phyloP scores from a whole-genome alignment of 345 rosid genomes.

The Populus tremula region DNA sequence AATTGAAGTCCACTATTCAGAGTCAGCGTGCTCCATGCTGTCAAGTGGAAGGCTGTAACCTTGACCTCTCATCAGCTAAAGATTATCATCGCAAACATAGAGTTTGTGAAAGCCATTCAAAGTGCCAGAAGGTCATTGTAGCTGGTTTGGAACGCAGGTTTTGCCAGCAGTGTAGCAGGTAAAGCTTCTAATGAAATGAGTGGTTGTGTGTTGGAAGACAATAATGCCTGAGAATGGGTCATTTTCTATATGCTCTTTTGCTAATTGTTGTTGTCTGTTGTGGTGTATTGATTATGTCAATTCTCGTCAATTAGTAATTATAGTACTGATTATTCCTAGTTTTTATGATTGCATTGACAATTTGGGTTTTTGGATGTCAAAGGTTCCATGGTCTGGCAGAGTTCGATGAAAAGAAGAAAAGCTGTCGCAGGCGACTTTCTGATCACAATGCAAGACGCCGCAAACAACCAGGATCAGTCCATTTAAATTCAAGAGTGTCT shows the following conservation, averaged over 20 bases:
- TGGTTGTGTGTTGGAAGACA: not conserved
- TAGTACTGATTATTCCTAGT: not conserved
- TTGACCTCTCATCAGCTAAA: slow-evolving; percentile 77
- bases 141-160: slow-evolving; percentile 81
- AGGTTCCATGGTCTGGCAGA: slow-evolving; percentile 88
- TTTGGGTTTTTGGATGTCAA: slow-evolving; percentile 17
- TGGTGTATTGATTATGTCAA: not conserved
- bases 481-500: slow-evolving; percentile 46
- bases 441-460: slow-evolving; percentile 99
- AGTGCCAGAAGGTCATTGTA: slow-evolving; percentile 69
- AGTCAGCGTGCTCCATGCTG: slow-evolving; percentile 42
- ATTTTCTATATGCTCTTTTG: not conserved
- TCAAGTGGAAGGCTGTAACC: slow-evolving; percentile 84
- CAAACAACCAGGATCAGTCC: slow-evolving; percentile 61
- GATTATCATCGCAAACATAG: slow-evolving; percentile 81
- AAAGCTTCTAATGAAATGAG: slow-evolving; percentile 5
- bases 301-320: not conserved
- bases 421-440: slow-evolving; percentile 85
- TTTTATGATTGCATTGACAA: not conserved
- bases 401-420: slow-evolving; percentile 89
- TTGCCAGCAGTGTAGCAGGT: slow-evolving; percentile 99
- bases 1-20: slow-evolving; percentile 54
- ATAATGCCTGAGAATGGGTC: not conserved
- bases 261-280: slow-evolving; percentile 7
- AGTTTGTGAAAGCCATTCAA: slow-evolving; percentile 81